phyloP scores from a whole-genome alignment of 1,284 basidiomycete species.

The Amylostereum areolatum region DNA sequence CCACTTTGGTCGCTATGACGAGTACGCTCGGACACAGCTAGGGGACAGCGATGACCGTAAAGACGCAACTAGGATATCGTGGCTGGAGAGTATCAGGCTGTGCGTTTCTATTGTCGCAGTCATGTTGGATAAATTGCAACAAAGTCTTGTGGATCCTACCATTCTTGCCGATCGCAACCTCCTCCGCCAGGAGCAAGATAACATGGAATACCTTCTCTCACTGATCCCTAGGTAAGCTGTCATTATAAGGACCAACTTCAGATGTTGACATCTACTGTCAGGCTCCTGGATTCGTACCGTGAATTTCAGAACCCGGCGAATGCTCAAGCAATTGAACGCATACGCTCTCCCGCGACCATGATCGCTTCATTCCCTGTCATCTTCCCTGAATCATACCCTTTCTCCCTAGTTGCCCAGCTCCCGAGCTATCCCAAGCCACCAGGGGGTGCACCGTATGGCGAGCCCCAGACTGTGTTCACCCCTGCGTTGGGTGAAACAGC shows the following conservation, averaged over 20 bases:
- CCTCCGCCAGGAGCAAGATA: constrained; percentile 84
- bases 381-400: constrained; percentile 92
- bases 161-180: constrained; percentile 57
- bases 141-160: constrained; percentile 66
- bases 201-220: constrained; percentile 86
- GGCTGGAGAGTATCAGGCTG: constrained; percentile 87
- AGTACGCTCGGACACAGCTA: constrained; percentile 56
- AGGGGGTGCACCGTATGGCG: constrained; percentile 31
- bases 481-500: constrained; percentile 84
- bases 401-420: constrained; percentile 72
- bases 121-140: constrained; percentile 87
- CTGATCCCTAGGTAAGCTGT: constrained; percentile 73
- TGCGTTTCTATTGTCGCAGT: constrained; percentile 83
- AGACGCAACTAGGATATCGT: constrained; percentile 76
- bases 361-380: constrained; percentile 71
- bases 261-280: constrained; percentile 21
- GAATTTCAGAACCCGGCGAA: constrained; percentile 74
- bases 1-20: constrained; percentile 89
- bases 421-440: constrained; percentile 46
- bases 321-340: constrained; percentile 64
- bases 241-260: neutral
- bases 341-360: constrained; percentile 54
- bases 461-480: constrained; percentile 56
- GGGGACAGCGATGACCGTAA: constrained; percentile 60
- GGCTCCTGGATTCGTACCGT: constrained; percentile 81